These are phyloP conservation scores for Sanghuangporus weigelae DNA, from an alignment of 1,284 basidiomycete species.

Conservation along the genomic window DNA sequence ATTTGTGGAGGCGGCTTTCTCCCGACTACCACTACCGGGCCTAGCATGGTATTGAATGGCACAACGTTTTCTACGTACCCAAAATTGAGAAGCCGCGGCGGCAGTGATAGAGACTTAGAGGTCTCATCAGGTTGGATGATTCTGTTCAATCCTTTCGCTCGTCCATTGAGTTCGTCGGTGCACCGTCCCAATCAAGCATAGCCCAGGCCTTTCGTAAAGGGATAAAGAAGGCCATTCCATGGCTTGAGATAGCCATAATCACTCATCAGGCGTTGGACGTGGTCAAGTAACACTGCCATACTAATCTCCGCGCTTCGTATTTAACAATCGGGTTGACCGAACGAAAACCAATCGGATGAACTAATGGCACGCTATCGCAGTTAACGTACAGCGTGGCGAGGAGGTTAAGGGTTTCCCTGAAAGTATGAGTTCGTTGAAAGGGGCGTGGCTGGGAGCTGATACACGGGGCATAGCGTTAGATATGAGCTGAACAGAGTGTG, in stretches of 20 bases:
- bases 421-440: neutral
- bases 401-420: neutral
- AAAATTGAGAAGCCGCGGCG: neutral
- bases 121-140: neutral
- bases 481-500: neutral
- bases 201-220: neutral
- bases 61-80: neutral
- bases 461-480: neutral
- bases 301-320: neutral
- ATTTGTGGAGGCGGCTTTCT: neutral
- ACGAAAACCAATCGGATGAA: neutral
- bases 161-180: neutral
- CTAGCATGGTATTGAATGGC: neutral
- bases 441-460: neutral
- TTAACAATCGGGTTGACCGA: neutral
- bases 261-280: neutral
- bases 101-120: neutral
- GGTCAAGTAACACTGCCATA: neutral
- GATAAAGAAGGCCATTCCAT: neutral
- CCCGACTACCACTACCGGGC: neutral
- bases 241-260: neutral
- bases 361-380: neutral
- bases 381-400: neutral
- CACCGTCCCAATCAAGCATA: neutral
- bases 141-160: neutral